These are phyloP conservation scores for Boletus rubroflammeus DNA, from an alignment of 768 basidiomycete species.

Conservation along the genomic window DNA sequence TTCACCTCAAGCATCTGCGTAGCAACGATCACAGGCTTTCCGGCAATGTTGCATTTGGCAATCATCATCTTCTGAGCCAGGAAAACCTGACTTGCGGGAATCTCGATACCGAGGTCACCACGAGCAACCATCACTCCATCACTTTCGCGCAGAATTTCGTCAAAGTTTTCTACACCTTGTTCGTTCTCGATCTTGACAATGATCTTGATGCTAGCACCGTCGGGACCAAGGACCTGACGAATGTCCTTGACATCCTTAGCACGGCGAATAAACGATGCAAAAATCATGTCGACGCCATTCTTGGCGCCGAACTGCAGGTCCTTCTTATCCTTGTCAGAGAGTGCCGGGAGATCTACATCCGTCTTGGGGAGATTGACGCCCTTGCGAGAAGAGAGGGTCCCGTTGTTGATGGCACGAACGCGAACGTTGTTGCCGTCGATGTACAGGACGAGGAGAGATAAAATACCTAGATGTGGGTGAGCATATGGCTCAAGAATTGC, in stretches of 20 bases:
- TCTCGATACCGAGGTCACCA: constrained; percentile 99
- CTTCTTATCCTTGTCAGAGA: constrained; percentile 97
- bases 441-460: constrained; percentile 88
- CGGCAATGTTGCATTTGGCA: constrained; percentile 95
- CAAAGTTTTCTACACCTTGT: constrained; percentile 98
- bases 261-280: constrained; percentile 97
- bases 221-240: constrained; percentile 88
- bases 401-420: constrained; percentile 88
- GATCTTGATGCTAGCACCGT: constrained; percentile 95
- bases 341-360: constrained; percentile 92
- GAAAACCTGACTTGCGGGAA: constrained; percentile 99
- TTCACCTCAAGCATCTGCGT: constrained; percentile 98
- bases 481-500: background rate
- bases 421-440: constrained; percentile 78
- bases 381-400: constrained; percentile 91
- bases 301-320: constrained; percentile 93
- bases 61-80: constrained; percentile 99
- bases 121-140: constrained; percentile 99
- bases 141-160: constrained; percentile 90
- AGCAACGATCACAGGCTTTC: constrained; percentile 97
- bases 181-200: constrained; percentile 99
- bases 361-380: constrained; percentile 99
- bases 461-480: constrained; percentile 48
- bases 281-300: constrained; percentile 99
- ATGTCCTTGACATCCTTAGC: constrained; percentile 94